These are phyloP conservation scores for Penicillium sp. DNA, from an alignment of 2,329 filamentous ascomycete species.

Conservation along the genomic window DNA sequence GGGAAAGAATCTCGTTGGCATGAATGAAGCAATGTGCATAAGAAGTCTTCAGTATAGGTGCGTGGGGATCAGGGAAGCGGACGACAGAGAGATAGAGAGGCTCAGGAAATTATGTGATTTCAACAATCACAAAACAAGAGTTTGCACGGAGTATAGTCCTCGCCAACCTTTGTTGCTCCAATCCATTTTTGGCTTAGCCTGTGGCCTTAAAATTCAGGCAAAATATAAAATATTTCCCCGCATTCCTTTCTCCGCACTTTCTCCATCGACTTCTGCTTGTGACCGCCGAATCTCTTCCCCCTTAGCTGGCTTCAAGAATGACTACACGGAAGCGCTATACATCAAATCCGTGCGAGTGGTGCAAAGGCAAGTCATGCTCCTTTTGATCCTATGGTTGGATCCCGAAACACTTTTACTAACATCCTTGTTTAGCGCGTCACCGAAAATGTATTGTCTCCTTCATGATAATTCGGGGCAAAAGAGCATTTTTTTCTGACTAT, in stretches of 20 bases:
- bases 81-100: no score
- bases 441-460: constrained; percentile 5
- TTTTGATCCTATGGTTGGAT: not conserved
- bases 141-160: no score
- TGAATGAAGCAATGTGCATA: no score
- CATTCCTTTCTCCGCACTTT: not conserved
- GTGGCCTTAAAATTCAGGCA: not conserved
- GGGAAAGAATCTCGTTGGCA: no score
- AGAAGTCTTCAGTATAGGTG: no score
- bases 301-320: not conserved
- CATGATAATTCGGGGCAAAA: not conserved
- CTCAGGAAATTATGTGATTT: no score
- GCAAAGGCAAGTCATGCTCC: constrained; percentile 1
- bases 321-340: constrained; percentile 7
- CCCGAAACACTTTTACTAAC: not conserved
- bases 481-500: not conserved
- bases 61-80: no score
- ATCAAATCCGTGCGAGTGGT: constrained; percentile 7
- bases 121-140: no score
- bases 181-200: no score
- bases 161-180: no score
- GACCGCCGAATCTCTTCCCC: not conserved
- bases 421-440: not conserved
- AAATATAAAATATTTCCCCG: not conserved
- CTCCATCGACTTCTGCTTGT: not conserved